Conservation (phyloP, 441 rosid species). For the Jatropha podagrica region DNA sequence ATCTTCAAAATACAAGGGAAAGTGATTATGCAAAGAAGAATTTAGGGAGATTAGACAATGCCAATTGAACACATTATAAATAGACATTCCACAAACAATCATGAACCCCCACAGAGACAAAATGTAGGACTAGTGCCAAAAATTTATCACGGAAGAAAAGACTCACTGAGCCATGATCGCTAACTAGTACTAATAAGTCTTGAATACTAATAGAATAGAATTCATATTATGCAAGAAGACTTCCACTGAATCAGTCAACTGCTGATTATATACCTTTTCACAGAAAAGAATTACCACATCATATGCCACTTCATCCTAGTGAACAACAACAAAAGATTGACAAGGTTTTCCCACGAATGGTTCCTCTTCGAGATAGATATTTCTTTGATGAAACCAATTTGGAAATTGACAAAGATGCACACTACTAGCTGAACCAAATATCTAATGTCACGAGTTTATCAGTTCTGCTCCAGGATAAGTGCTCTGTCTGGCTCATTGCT, state of each 20-base stretch:
- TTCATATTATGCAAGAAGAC: not conserved
- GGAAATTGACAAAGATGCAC: not conserved
- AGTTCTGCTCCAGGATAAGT: conserved; percentile 1
- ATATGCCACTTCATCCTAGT: not conserved
- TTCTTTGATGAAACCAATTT: not conserved
- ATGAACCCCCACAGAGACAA: not conserved
- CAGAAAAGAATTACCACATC: not conserved
- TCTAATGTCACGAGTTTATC: conserved; percentile 21
- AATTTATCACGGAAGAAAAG: too few relatives aligned
- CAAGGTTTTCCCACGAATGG: not conserved
- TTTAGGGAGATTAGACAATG: not conserved
- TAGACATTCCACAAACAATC: not conserved
- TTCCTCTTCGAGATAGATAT: not conserved
- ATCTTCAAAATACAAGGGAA: not conserved
- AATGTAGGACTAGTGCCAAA: too few relatives aligned
- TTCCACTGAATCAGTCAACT: not conserved
- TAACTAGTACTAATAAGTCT: too few relatives aligned
- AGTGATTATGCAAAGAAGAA: not conserved
- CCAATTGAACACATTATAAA: not conserved
- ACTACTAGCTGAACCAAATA: not conserved
- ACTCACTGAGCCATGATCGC: too few relatives aligned
- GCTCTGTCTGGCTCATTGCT: not conserved
- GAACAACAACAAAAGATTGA: not conserved
- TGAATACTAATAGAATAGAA: too few relatives aligned
- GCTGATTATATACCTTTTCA: not conserved